Base-by-base conservation (phyloP, 768 basidiomycete genomes). In the Royoungia palumana region DNA sequence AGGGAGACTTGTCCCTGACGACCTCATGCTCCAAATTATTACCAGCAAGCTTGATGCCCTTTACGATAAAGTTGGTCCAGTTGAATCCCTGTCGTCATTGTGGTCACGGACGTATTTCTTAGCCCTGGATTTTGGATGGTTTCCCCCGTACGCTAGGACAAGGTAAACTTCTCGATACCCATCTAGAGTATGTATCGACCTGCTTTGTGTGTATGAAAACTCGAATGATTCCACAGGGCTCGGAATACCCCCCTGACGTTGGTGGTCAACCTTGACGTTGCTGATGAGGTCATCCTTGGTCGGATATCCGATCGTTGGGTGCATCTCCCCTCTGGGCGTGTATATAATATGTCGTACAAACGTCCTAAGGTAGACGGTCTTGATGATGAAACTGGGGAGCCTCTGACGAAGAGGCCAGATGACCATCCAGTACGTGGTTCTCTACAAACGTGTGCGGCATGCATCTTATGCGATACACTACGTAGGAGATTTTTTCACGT, bases 71-170 rank as follows among this genome's bases (percentile, higher is more conserved):
- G 89, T 87, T 71, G 51, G 43, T 39, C 34, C n/a, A 4, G 16
- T 16, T 35, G 11, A 7, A 5, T 19, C 14, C 19, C 21, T 13
- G 1, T 28, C 41, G 11, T 16, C 8, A 19, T 27, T 12, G 19
- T 27, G 13, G 19, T 40, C 11, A 9, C 50, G 45, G 39, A 47
- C 45, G 8, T 27, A 16, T 38, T 16, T 32, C 14, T 11, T 52
- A 93, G 88, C 85, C 89, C 61, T 94, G 93, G 93, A 87, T 95
- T 54, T 67, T 94, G 37, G 94, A 95, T 56, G 94, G 94, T 24
- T 94, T 95, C 61, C 94, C 94, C 44, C 83, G 93, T 32, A 95
- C 92, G 11, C 70, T 92, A 2, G 80, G 76, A n/a, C 93, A 95
- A 66, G 91, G 86, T 4, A 73, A 81, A 63, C 73, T 92, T 38